Conservation (phyloP, 1,139 yeast species). For the Hyphopichia buzzinii region DNA sequence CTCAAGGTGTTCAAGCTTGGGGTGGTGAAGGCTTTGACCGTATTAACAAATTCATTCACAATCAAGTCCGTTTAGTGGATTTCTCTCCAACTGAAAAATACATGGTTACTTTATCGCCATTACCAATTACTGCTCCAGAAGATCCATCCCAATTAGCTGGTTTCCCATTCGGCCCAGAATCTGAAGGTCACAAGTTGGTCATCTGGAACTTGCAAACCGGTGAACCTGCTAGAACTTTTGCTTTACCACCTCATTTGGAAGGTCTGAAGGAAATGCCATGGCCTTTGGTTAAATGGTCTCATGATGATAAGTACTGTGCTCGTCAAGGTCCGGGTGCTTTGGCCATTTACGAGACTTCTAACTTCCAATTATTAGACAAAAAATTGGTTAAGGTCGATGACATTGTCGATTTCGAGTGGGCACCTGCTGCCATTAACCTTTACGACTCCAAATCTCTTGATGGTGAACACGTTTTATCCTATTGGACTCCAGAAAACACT, state of each 20-base stretch:
- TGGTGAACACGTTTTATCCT: constrained; percentile 73
- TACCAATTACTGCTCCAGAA: constrained; percentile 74
- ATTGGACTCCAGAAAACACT: constrained; percentile 94
- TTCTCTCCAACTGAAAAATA: constrained; percentile 91
- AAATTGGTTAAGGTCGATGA: constrained; percentile 84
- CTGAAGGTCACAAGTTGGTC: constrained; percentile 90
- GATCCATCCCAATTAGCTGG: constrained; percentile 59
- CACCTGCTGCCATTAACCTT: constrained; percentile 81
- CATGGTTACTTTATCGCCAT: constrained; percentile 87
- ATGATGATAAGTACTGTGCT: constrained; percentile 91
- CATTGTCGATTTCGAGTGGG: constrained; percentile 90
- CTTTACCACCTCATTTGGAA: constrained; percentile 76
- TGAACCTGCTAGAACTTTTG: constrained; percentile 84
- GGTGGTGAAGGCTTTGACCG: constrained; percentile 83
- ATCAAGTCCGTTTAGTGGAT: constrained; percentile 85
- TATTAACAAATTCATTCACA: constrained; percentile 79
- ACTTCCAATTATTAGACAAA: constrained; percentile 71
- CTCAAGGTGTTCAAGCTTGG: constrained; percentile 95
- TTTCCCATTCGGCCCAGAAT: constrained; percentile 84
- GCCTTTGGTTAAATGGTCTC: constrained; percentile 98
- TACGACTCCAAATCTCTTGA: constrained; percentile 51
- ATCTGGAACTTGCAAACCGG: constrained; percentile 91
- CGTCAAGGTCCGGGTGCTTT: constrained; percentile 93
- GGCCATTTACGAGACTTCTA: constrained; percentile 74
- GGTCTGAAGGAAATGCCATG: constrained; percentile 77